Evolutionary conservation across 176 grass and related monocot species (phyloP).

Genomic region (Aechmea fasciata): DNA sequence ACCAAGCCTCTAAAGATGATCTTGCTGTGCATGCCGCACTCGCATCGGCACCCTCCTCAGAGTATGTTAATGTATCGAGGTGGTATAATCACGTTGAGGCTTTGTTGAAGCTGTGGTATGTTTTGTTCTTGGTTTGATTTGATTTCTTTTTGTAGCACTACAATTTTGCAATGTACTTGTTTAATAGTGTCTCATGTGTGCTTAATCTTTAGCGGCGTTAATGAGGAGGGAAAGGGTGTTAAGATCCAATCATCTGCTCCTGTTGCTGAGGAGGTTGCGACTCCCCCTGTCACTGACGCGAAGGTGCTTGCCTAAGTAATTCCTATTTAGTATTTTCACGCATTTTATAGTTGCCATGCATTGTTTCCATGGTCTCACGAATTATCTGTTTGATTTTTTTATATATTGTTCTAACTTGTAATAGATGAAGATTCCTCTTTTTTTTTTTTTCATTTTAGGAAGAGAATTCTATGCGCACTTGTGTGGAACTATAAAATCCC

Average conservation of each 20-base stretch:
- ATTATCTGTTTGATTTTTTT: too few species aligned
- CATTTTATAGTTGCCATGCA: too few species aligned
- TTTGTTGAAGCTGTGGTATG: constrained; percentile 73
- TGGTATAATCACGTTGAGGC: constrained; percentile 92
- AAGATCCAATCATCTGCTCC: constrained; percentile 62
- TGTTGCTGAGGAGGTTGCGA: constrained; percentile 23
- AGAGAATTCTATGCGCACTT: too few species aligned
- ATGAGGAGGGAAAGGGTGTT: constrained; percentile 52
- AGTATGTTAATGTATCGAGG: constrained; percentile 64
- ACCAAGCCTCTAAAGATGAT: constrained; percentile 98
- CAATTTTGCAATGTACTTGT: neutral
- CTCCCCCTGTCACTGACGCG: constrained; percentile 40
- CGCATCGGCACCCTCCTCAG: constrained; percentile 33
- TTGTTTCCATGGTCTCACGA: too few species aligned
- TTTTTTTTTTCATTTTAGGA: too few species aligned
- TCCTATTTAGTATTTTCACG: neutral
- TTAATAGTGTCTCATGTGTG: neutral
- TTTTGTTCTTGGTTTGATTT: neutral
- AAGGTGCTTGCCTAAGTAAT: constrained; percentile 21
- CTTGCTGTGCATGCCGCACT: constrained; percentile 58
- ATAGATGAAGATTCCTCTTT: too few species aligned
- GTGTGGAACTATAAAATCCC: too few species aligned
- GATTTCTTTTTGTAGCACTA: neutral
- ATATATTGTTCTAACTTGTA: too few species aligned
- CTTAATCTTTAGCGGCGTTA: constrained; percentile 32